Percentiles rank a stretch among this genome's conserved stretches.
Conservation (phyloP, 2,329 filamentous ascomycete species). For the Cladorrhinum sp. region DNA sequence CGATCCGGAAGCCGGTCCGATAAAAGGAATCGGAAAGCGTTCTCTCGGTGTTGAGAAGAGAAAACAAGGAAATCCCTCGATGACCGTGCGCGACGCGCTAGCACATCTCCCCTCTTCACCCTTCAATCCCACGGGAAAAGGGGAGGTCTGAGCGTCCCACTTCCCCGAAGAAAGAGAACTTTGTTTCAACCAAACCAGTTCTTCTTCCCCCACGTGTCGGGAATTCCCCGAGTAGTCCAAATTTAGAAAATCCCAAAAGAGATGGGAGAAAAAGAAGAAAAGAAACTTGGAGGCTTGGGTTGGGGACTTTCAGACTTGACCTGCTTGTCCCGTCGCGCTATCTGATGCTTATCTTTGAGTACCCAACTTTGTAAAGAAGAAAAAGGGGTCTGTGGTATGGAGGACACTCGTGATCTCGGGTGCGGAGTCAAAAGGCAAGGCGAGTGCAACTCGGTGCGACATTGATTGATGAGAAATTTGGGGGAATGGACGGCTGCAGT, state of each 20-base stretch:
- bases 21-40: neutral
- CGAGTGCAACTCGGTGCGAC: neutral
- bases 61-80: neutral
- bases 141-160: neutral
- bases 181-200: neutral
- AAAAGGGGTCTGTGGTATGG: neutral
- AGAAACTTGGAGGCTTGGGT: too few relatives aligned
- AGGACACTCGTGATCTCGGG: neutral
- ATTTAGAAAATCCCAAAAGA: neutral
- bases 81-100: neutral
- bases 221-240: slow-evolving; percentile 1
- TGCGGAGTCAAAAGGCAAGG: neutral
- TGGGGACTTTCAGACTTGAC: too few relatives aligned
- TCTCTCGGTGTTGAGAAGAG: neutral
- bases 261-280: neutral
- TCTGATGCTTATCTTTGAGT: too few relatives aligned
- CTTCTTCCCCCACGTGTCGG: neutral
- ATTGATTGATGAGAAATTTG: neutral
- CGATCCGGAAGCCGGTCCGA: neutral
- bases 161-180: neutral
- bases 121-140: neutral
- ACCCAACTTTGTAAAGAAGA: too few relatives aligned
- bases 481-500: neutral
- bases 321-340: too few relatives aligned
- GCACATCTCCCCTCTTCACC: neutral